Base-by-base conservation (phyloP, 23 red algal genomes). In the Chondrus crispus region DNA sequence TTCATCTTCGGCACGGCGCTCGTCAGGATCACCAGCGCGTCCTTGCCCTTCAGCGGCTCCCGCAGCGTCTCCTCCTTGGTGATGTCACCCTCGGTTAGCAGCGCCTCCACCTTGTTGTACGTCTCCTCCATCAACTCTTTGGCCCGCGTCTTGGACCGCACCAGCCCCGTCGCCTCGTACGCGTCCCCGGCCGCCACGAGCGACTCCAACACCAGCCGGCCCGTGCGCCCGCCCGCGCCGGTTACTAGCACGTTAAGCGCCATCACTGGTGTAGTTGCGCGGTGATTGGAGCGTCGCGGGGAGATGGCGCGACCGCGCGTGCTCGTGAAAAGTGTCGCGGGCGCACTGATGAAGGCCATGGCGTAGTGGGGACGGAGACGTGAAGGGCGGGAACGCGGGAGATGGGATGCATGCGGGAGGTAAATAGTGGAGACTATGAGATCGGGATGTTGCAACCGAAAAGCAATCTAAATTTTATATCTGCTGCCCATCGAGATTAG, bases 191-290 rank as follows among this genome's bases (percentile, higher is more conserved):
- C 49, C 20, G 60, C 40, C 20, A 63, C 35, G 33, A 94, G 69
- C 69, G 76, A 82, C 24, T 87, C 45, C 18, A 97, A 62, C 37
- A 88, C 90, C 1, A 97, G 84, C 19, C 86, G 71, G 36, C 95
- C 95, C 24, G 95, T 97, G 10, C 84, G 86, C 29, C 95, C 95
- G 26, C 82, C 52, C 9, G 95, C 95, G 11, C 95, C 95, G 2
- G 95, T 91, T 28, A 97, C 77, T 3, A 97, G 68, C 26, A 93
- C 85, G 33, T 82, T 51, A 22, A 92, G 49, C 1, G 75, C 49
- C 75, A 92, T 82, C 18, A 19, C 35, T 22, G 60, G 8, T 22
- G 60, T 7, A 19, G 8, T n/a, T n/a, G n/a, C n/a, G n/a, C n/a
- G n/a, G n/a, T n/a, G n/a, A n/a, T n/a, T n/a, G n/a, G n/a, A n/a